Percentiles rank a stretch among this genome's conserved stretches.
Evolutionary conservation across 768 basidiomycete genomes (phyloP).

Genomic region (Pleurotus cornucopiae): DNA sequence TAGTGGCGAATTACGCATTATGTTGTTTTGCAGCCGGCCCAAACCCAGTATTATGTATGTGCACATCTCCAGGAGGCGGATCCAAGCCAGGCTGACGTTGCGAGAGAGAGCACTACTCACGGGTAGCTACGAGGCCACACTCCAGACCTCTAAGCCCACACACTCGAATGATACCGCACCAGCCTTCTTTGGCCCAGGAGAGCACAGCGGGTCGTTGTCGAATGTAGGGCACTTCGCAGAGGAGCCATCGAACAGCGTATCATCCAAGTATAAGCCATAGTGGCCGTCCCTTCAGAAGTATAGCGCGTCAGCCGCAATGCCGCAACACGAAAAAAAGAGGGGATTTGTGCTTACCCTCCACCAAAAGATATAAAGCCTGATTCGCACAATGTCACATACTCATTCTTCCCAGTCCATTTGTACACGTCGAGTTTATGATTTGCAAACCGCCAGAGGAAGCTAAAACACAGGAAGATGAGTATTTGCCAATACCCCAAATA

Average conservation of each 20-base stretch:
- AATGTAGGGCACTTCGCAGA: constrained; percentile 85
- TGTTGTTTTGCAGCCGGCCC: no score
- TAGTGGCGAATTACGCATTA: no score
- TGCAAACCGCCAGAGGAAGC: constrained; percentile 74
- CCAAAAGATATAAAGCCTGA: constrained; percentile 80
- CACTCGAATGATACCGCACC: constrained; percentile 77
- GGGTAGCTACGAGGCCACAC: constrained; percentile 42
- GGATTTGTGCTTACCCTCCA: constrained; percentile 65
- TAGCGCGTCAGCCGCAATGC: constrained; percentile 3
- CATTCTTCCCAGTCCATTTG: constrained; percentile 85
- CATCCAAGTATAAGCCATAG: constrained; percentile 87
- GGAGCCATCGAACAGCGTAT: constrained; percentile 75
- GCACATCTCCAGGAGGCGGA: no score
- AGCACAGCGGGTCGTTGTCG: constrained; percentile 79
- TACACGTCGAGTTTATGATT: constrained; percentile 53
- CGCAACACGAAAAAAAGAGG: constrained; percentile 3
- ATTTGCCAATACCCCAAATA: neutral
- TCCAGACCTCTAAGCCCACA: constrained; percentile 92
- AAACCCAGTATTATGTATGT: no score
- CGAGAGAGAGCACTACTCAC: no score
- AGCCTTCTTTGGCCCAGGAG: constrained; percentile 37
- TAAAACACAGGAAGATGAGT: constrained; percentile 19
- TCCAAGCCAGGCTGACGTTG: no score
- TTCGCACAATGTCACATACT: constrained; percentile 87
- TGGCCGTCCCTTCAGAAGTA: constrained; percentile 62